Percentiles rank a stretch among this genome's conserved stretches.
phyloP scores from a whole-genome alignment of 2,329 filamentous ascomycete genomes.

The Scedosporium boydii region DNA sequence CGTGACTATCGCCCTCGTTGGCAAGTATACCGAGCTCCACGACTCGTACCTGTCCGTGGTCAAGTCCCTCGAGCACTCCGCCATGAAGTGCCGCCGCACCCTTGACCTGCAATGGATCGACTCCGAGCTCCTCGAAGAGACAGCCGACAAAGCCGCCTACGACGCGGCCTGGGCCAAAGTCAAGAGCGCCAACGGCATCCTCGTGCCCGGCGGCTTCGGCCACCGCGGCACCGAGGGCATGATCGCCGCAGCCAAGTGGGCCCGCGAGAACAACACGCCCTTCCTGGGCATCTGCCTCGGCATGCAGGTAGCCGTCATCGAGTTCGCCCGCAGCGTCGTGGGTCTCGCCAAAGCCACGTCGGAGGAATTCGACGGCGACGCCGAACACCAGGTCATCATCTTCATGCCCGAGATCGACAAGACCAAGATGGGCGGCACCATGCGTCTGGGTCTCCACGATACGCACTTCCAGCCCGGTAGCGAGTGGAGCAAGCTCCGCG shows the following conservation, averaged over 20 bases:
- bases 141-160: constrained; percentile 52
- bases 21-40: constrained; percentile 79
- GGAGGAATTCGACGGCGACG: constrained; percentile 44
- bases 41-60: constrained; percentile 79
- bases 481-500: constrained; percentile 70
- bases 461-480: constrained; percentile 66
- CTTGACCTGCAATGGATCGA: constrained; percentile 80
- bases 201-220: constrained; percentile 70
- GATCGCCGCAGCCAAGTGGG: constrained; percentile 80
- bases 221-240: constrained; percentile 78
- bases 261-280: constrained; percentile 68
- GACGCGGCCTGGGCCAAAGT: constrained; percentile 81
- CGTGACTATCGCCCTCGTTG: constrained; percentile 78
- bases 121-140: constrained; percentile 69
- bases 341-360: constrained; percentile 47
- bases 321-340: constrained; percentile 71
- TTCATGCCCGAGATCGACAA: constrained; percentile 87
- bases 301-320: constrained; percentile 88
- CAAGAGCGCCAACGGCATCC: constrained; percentile 57
- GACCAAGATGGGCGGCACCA: constrained; percentile 72
- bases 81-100: constrained; percentile 76
- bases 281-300: constrained; percentile 87
- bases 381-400: constrained; percentile 65
- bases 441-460: constrained; percentile 70
- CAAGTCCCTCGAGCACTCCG: constrained; percentile 83